Conservation (phyloP, 2,329 filamentous ascomycete genomes). For the Beauveria bassiana region DNA sequence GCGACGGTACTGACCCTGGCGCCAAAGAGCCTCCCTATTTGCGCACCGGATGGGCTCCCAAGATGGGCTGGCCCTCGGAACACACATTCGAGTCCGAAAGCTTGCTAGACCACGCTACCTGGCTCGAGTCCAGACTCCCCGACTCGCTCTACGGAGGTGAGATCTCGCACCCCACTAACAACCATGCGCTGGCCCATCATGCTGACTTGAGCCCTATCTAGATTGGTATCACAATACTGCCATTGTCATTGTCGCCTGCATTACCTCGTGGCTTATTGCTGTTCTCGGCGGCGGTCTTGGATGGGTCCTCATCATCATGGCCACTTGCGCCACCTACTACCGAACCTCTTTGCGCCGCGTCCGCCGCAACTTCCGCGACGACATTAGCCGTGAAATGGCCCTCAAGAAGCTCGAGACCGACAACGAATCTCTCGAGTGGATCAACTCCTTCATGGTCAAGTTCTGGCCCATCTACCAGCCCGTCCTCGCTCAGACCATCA, state of each 20-base stretch:
- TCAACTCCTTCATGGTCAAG: constrained; percentile 96
- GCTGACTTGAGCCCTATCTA: constrained; percentile 23
- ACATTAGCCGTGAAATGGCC: constrained; percentile 80
- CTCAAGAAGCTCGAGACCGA: constrained; percentile 85
- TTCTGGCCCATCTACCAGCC: constrained; percentile 99
- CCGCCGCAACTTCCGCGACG: constrained; percentile 90
- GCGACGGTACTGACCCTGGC: constrained; percentile 43
- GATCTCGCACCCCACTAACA: constrained; percentile 15
- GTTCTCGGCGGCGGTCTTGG: constrained; percentile 83
- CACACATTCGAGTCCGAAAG: constrained; percentile 53
- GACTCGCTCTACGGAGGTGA: constrained; percentile 85
- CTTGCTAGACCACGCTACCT: constrained; percentile 80
- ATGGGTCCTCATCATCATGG: constrained; percentile 93
- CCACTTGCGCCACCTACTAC: constrained; percentile 88
- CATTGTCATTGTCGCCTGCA: constrained; percentile 88
- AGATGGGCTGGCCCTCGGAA: constrained; percentile 64
- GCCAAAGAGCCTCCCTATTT: constrained; percentile 40
- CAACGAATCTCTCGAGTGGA: constrained; percentile 92
- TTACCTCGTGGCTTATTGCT: constrained; percentile 84
- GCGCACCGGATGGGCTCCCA: constrained; percentile 78
- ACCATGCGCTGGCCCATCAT: too few relatives aligned
- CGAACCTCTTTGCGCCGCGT: constrained; percentile 89
- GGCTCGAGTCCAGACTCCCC: constrained; percentile 73
- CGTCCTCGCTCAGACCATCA: constrained; percentile 82
- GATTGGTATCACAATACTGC: constrained; percentile 98